These are phyloP conservation scores for Talaromyces sp. DNA, from an alignment of 2,329 filamentous ascomycete species.

Conservation along the genomic window DNA sequence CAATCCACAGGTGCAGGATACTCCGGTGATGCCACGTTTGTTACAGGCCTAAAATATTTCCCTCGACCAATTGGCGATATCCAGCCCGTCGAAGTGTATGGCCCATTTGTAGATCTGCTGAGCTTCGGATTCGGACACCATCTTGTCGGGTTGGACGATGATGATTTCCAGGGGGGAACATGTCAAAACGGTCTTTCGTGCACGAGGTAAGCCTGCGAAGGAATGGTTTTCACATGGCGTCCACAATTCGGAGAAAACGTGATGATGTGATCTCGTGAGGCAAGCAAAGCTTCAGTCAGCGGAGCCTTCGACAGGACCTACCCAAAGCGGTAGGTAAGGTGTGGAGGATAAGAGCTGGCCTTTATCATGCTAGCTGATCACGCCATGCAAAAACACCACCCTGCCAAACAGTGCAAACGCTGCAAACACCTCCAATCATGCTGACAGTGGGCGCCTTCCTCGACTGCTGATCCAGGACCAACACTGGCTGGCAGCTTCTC, in stretches of 20 bases:
- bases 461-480: no score
- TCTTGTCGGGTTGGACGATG: slow-evolving; percentile 22
- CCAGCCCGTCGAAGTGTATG: slow-evolving; percentile 45
- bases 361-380: neutral
- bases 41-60: slow-evolving; percentile 44
- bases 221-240: neutral
- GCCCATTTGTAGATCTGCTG: slow-evolving; percentile 37
- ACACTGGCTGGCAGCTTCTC: neutral
- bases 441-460: neutral
- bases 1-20: slow-evolving; percentile 43
- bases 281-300: neutral
- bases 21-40: slow-evolving; percentile 42
- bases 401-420: slow-evolving; percentile 13
- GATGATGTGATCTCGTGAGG: neutral
- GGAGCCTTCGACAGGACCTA: neutral
- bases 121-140: slow-evolving; percentile 40
- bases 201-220: neutral
- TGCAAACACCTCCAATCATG: neutral
- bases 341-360: neutral
- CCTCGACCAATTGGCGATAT: slow-evolving; percentile 43
- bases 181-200: neutral
- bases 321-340: neutral
- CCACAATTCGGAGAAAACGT: neutral
- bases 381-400: neutral
- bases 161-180: neutral